Conservation (phyloP, 192 early-diverging fungal genomes). For the Coemansia pectinata region DNA sequence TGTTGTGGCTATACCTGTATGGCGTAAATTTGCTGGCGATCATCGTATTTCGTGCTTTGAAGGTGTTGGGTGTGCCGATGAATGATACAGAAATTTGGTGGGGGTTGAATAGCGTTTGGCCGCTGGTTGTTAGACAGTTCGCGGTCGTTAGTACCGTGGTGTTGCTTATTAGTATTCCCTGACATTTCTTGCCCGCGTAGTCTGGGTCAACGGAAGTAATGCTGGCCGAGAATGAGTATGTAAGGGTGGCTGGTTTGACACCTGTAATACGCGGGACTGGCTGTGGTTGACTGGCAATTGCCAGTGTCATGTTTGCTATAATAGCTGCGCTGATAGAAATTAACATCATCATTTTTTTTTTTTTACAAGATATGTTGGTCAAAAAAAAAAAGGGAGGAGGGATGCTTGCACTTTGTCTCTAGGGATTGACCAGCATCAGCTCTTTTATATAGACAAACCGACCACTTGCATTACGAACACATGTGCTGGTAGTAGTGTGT, state of each 20-base stretch:
- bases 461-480: neutral
- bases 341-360: neutral
- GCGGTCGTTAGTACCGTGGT: slow-evolving; percentile 31
- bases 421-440: neutral
- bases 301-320: neutral
- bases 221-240: slow-evolving; percentile 24
- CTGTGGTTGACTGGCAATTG: neutral
- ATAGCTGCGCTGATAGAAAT: neutral
- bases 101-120: slow-evolving; percentile 18
- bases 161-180: slow-evolving; percentile 19
- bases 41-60: slow-evolving; percentile 14
- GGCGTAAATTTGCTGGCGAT: slow-evolving; percentile 14
- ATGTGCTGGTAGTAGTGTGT: neutral
- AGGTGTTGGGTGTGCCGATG: neutral
- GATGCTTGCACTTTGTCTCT: neutral
- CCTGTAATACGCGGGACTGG: neutral
- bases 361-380: neutral
- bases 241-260: neutral
- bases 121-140: slow-evolving; percentile 29
- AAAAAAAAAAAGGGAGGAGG: neutral
- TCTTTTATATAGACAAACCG: neutral
- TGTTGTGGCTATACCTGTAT: slow-evolving; percentile 16
- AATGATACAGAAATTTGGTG: slow-evolving; percentile 19
- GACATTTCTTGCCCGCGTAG: slow-evolving; percentile 36
- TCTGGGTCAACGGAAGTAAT: slow-evolving; percentile 20